Base-by-base conservation (phyloP, 805 yeast species). In the Yamadazyma nakazawae region DNA sequence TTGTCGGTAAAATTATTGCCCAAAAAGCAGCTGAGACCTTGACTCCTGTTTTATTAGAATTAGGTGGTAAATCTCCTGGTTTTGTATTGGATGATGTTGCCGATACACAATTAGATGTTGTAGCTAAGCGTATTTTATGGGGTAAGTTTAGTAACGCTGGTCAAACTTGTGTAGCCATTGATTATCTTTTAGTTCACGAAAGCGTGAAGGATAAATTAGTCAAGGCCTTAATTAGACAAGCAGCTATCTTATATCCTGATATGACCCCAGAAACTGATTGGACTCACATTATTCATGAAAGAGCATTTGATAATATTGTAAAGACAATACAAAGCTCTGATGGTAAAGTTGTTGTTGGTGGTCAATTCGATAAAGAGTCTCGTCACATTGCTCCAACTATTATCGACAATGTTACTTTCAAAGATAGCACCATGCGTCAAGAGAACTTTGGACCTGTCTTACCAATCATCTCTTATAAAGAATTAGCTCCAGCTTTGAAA, bases 51-150 rank as follows among this genome's bases (percentile, higher is more conserved):
- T 66, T 86, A 8, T 74, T 91, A 51, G 98, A 91, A 66, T 72
- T 91, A 38, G 97, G 98, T 45, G 98, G 98, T 5, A 92, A 92
- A 64, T 84, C 92, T 7, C 98, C 98, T 0, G 86, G 80, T 1
- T 76, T 90, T 55, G 69, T 91, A 10, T 76, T 89, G 43, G 75
- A 69, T 40, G 72, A 70, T 52, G 66, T 75, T 42, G 68, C 68
- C 12, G 70, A 72, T 47, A 60, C 55, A n/a, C 72, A 79, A 47
- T 55, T 81, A 32, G 58, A 65, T 9, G 63, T 68, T 1, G 52
- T 74, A 36, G 71, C 89, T 21, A 76, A 75, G 53, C 78, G 97
- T 64, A 67, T 88, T 13, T 75, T 77, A 1, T 88, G 94, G 87
- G 92, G 91, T 14, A 80, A 84, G 55, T 84, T 84, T 59, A 67